Evolutionary conservation across 352 stramenopile species (phyloP), one percentile per base, ranked within the genome.

Genomic region (Globisporangium canariense): DNA sequence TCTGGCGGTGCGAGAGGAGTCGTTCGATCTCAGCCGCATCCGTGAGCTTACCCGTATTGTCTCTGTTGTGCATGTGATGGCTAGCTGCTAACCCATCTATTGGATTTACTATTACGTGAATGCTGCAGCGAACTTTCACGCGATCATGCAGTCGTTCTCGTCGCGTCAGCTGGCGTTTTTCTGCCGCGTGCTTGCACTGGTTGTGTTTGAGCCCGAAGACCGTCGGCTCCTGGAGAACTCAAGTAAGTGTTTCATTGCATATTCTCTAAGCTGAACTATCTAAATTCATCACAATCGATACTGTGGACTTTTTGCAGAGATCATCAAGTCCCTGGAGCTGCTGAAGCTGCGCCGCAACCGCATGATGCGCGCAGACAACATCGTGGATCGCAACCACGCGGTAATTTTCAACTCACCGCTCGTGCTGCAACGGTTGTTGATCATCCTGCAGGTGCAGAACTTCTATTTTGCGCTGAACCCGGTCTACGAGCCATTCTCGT

Each of bases 201-300:
- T 98, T 6, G 81, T 98, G 22, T 98, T 98, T 76, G 94, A 98
- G 66, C 93, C 93, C 1, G 96, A 98, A 69, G 96, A 98, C 66
- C 86, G 96, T 18, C 84, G 96, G 38, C 73, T 98, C 1, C 74
- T 98, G 25, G 94, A 98, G 62, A 96, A 80, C 59, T 90, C 92
- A 18, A 92, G 86, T 94, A 65, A 36, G 76, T 81, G 28, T n/a
- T 43, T 52, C 13, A 3, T 18, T 14, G 38, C n/a, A 3, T 50
- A 11, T 22, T 64, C 22, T 25, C 18, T 7, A 1, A 38, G 8
- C 50, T 40, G 50, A 16, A 57, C 1, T 25, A 36, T 25, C 9
- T 16, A 57, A 18, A 41, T 4, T 55, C 25, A 57, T 10, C 20
- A 14, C n/a, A 9, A 41, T 41, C 25, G 28, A 16, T 57, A 28